phyloP scores from a whole-genome alignment of 805 yeast genomes.

The Yarrowia deformans region DNA sequence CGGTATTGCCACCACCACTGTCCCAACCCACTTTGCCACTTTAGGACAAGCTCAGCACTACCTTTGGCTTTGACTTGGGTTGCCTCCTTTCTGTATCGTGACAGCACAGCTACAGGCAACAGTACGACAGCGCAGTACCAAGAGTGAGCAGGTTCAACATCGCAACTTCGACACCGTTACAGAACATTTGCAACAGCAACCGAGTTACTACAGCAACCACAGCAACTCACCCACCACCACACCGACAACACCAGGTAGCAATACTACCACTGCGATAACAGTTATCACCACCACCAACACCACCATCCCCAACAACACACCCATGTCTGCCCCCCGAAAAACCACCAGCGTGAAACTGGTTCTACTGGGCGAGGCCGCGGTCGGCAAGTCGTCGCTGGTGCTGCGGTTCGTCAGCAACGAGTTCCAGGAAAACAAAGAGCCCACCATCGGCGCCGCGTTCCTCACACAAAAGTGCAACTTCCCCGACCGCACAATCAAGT shows the following conservation, averaged over 20 bases:
- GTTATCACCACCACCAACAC: neutral
- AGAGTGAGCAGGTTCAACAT: too few relatives aligned
- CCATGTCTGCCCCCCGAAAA: slow-evolving; percentile 35
- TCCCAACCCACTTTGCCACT: slow-evolving; percentile 38
- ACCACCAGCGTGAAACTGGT: slow-evolving; percentile 86
- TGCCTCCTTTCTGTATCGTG: slow-evolving; percentile 39
- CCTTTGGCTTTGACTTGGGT: slow-evolving; percentile 24
- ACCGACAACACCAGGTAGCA: neutral
- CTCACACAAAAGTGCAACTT: slow-evolving; percentile 91
- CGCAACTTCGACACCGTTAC: too few relatives aligned
- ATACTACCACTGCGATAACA: neutral
- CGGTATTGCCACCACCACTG: slow-evolving; percentile 12
- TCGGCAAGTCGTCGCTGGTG: slow-evolving; percentile 93
- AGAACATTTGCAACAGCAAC: neutral
- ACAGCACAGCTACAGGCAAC: slow-evolving; percentile 31
- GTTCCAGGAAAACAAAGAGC: slow-evolving; percentile 96
- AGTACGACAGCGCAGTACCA: neutral
- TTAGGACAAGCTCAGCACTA: slow-evolving; percentile 38
- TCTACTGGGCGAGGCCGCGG: slow-evolving; percentile 96
- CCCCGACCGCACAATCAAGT: slow-evolving; percentile 85
- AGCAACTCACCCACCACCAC: neutral
- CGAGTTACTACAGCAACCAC: neutral
- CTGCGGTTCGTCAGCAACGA: slow-evolving; percentile 92
- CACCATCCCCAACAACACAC: too few relatives aligned
- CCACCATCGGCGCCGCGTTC: slow-evolving; percentile 98